Evolutionary conservation across 2,329 filamentous ascomycete genomes (phyloP).

Genomic region (Ophiocordyceps australis): DNA sequence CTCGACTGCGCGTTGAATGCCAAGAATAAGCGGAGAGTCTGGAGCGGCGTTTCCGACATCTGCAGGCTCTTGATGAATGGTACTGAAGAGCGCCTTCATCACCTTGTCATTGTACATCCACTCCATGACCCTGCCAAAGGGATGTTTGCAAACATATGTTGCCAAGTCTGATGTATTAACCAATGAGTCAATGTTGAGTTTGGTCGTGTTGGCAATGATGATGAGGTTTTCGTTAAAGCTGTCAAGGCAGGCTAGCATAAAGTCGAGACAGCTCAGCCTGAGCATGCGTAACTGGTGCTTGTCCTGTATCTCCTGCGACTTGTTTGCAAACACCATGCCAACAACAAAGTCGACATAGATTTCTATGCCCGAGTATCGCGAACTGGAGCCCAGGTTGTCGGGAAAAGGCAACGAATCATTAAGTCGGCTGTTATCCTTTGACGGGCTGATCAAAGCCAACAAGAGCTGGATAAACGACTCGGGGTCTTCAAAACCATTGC

Average conservation of each 20-base stretch:
- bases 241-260: constrained; percentile 59
- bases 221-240: constrained; percentile 93
- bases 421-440: constrained; percentile 38
- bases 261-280: constrained; percentile 65
- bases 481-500: constrained; percentile 67
- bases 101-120: constrained; percentile 95
- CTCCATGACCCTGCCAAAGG: constrained; percentile 89
- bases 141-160: constrained; percentile 72
- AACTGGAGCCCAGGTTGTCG: constrained; percentile 61
- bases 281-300: constrained; percentile 54
- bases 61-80: constrained; percentile 57
- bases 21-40: constrained; percentile 66
- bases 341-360: constrained; percentile 85
- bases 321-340: constrained; percentile 56
- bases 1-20: constrained; percentile 64
- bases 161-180: constrained; percentile 59
- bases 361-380: constrained; percentile 68
- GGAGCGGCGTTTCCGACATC: constrained; percentile 55
- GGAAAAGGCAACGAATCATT: constrained; percentile 73
- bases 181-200: constrained; percentile 54
- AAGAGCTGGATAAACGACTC: constrained; percentile 70
- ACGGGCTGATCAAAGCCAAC: constrained; percentile 50
- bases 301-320: constrained; percentile 45
- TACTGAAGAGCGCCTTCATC: constrained; percentile 57
- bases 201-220: constrained; percentile 64